Evolutionary conservation across 1,284 basidiomycete species (phyloP), one percentile per base, ranked within the genome.

Genomic region (Moesziomyces sp.): DNA sequence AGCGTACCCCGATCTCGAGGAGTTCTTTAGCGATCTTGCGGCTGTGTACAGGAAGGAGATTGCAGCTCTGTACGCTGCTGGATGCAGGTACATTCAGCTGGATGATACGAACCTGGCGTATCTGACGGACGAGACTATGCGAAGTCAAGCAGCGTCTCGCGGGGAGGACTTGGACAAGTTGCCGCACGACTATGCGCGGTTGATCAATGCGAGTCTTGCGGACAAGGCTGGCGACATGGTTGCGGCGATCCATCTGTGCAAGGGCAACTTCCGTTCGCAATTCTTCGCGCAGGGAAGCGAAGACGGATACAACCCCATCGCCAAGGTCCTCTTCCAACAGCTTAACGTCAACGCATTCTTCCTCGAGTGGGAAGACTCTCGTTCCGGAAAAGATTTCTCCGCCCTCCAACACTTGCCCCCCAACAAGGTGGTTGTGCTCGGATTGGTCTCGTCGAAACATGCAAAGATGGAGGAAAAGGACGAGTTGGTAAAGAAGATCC

Each of bases 291-390:
- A 72, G 84, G 87, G 88, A 58, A 90, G 87, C 26, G 89, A 91
- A 81, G 91, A 92, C 6, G 88, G 90, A 0, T 93, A 93, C 81
- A 89, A 88, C 80, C 87, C 87, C 42, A 92, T 93, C 79, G 90
- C 92, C 13, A 83, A 86, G 23, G 57, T 68, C 9, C 50, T 92
- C n/a, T 92, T 92, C 87, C 88, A 88, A 73, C 85, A 88, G 53
- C 86, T 93, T 61, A 88, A 92, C 78, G 90, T 91, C n/a, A 90
- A 92, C 77, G 87, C 87, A 48, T 92, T 90, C 83, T 93, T 91
- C 72, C 81, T 86, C 53, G 91, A 93, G 85, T 93, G 92, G 83
- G 92, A 93, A 81, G 90, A 90, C 18, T 87, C 88, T 58, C 88
- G 91, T 0, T 91, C 91, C 48, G 87, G 88, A 61, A 92, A 93